phyloP scores from a whole-genome alignment of 352 stramenopile genomes.

The Aphanomyces euteiches region DNA sequence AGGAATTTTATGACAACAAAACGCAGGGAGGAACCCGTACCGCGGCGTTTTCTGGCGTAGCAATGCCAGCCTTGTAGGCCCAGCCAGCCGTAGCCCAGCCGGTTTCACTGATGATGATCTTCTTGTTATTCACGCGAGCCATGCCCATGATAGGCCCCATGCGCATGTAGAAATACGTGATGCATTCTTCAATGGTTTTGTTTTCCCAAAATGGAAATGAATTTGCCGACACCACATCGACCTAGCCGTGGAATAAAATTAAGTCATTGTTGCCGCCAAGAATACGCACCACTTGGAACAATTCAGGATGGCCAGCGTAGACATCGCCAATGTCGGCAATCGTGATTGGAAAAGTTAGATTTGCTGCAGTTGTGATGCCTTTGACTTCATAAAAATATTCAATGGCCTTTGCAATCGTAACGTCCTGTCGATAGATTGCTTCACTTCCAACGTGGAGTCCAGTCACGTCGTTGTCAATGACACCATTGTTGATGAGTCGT shows the following conservation, averaged over 20 bases:
- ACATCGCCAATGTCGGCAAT: slow-evolving; percentile 59
- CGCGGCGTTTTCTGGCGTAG: slow-evolving; percentile 40
- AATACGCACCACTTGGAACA: slow-evolving; percentile 42
- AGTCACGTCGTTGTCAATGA: slow-evolving; percentile 45
- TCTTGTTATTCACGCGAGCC: slow-evolving; percentile 46
- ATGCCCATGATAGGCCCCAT: slow-evolving; percentile 39
- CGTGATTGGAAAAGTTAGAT: slow-evolving; percentile 44
- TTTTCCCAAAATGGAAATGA: slow-evolving; percentile 70
- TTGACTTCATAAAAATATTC: slow-evolving; percentile 57
- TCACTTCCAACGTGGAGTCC: slow-evolving; percentile 68
- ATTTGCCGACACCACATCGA: slow-evolving; percentile 60
- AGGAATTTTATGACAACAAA: not conserved
- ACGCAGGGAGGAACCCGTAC: not conserved
- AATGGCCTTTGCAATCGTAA: slow-evolving; percentile 47
- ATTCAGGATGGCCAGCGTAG: slow-evolving; percentile 44
- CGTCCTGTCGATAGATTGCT: slow-evolving; percentile 57
- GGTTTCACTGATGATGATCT: slow-evolving; percentile 60
- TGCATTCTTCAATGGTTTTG: slow-evolving; percentile 39
- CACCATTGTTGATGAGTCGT: slow-evolving; percentile 41
- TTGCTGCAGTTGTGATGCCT: slow-evolving; percentile 32
- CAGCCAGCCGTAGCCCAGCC: slow-evolving; percentile 51
- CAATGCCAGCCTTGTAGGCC: slow-evolving; percentile 36
- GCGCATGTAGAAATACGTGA: slow-evolving; percentile 45
- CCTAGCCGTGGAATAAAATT: slow-evolving; percentile 3
- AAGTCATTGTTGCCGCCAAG: not conserved